Evolutionary conservation across 805 yeast genomes (phyloP).

Genomic region (Zygoascus ofunaensis): DNA sequence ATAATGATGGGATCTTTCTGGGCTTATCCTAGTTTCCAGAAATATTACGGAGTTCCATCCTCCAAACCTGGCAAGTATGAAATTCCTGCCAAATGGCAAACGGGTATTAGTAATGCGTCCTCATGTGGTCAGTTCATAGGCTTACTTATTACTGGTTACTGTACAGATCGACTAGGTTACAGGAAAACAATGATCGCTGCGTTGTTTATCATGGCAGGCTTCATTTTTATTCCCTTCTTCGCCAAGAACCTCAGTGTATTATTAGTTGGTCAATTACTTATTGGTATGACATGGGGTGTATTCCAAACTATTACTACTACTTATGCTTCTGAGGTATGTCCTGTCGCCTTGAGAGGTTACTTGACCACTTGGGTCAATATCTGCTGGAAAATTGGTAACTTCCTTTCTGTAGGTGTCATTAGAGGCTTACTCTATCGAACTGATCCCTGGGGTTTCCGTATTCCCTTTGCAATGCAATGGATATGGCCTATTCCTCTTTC

Average conservation of each 20-base stretch:
- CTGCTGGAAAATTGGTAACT: conserved; percentile 51
- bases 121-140: conserved; percentile 38
- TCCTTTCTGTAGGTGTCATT: conserved; percentile 44
- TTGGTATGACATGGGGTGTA: conserved; percentile 42
- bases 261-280: conserved; percentile 30
- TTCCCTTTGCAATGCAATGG: conserved; percentile 56
- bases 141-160: conserved; percentile 35
- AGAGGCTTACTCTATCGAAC: conserved; percentile 20
- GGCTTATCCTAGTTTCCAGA: conserved; percentile 37
- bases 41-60: conserved; percentile 31
- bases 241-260: conserved; percentile 31
- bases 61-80: conserved; percentile 4
- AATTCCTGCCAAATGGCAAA: conserved; percentile 33
- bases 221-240: conserved; percentile 28
- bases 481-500: conserved; percentile 45
- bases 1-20: conserved; percentile 35
- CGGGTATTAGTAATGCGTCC: conserved; percentile 20
- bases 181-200: conserved; percentile 34
- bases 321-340: conserved; percentile 49
- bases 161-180: conserved; percentile 41
- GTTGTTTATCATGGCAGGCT: conserved; percentile 18
- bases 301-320: conserved; percentile 42
- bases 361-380: conserved; percentile 43
- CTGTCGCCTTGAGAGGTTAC: conserved; percentile 39
- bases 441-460: conserved; percentile 36